Evolutionary conservation across 371 early-diverging fungal genomes (phyloP).

Genomic region (Mucor indicus): DNA sequence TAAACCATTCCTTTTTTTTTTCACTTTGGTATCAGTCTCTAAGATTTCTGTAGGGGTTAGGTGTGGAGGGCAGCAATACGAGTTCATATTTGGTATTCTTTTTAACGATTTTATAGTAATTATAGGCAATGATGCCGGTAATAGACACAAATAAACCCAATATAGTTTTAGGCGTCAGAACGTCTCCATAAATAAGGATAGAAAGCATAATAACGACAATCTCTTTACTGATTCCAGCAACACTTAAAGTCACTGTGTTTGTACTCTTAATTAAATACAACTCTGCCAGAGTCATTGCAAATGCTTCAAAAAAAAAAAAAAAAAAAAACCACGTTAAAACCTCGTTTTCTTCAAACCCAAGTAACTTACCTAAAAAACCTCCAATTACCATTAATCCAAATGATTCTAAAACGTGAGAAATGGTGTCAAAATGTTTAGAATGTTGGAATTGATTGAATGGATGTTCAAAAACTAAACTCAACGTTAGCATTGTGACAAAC

Average conservation of each 20-base stretch:
- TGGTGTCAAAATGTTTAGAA: conserved; percentile 41
- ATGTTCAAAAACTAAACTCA: conserved; percentile 54
- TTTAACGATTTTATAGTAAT: conserved; percentile 52
- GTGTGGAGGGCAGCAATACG: neutral
- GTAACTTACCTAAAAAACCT: conserved; percentile 61
- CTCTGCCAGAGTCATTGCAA: conserved; percentile 82
- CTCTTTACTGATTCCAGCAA: conserved; percentile 85
- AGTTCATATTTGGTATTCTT: conserved; percentile 16
- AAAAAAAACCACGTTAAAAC: neutral
- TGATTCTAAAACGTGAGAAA: conserved; percentile 35
- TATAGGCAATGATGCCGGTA: conserved; percentile 55
- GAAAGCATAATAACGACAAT: conserved; percentile 50
- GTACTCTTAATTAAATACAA: conserved; percentile 77
- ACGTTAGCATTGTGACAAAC: conserved; percentile 50
- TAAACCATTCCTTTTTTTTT: too few relatives aligned
- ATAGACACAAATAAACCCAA: conserved; percentile 59
- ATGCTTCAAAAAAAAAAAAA: conserved; percentile 45
- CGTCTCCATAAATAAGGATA: conserved; percentile 53
- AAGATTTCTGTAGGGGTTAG: conserved; percentile 7
- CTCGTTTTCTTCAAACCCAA: neutral
- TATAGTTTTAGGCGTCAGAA: conserved; percentile 42
- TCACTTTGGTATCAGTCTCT: conserved; percentile 11
- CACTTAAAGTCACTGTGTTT: conserved; percentile 80
- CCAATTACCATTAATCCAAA: conserved; percentile 61
- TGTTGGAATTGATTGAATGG: conserved; percentile 51